These are phyloP conservation scores for Urochloa ruziziensis DNA, from an alignment of 176 grass and related monocot species.

Conservation along the genomic window DNA sequence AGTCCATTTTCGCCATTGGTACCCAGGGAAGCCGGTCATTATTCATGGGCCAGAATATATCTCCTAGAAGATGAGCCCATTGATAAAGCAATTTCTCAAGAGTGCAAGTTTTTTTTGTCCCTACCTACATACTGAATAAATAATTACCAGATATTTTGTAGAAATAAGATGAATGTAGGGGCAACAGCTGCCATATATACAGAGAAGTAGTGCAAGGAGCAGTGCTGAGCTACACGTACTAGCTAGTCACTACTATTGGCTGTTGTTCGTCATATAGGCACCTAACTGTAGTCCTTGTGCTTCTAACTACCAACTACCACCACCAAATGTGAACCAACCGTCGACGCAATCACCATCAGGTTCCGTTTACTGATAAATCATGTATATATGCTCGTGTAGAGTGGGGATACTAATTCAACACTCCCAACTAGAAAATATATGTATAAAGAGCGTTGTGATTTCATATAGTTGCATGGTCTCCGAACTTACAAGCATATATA, in stretches of 20 bases:
- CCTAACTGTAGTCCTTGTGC: slow-evolving; percentile 20
- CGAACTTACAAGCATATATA: too few species aligned
- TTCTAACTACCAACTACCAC: slow-evolving; percentile 47
- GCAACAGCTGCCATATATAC: not conserved
- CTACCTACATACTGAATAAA: not conserved
- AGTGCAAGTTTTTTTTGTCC: not conserved
- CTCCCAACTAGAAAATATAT: too few species aligned
- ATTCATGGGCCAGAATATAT: not conserved
- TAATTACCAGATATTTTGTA: not conserved
- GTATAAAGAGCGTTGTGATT: too few species aligned
- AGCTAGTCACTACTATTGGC: not conserved
- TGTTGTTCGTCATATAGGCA: too few species aligned
- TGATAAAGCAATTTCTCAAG: not conserved
- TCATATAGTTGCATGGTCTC: too few species aligned
- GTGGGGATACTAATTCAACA: too few species aligned
- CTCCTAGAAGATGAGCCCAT: slow-evolving; percentile 29
- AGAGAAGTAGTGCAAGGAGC: not conserved
- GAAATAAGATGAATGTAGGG: not conserved
- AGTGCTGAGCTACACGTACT: not conserved
- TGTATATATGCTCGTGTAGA: too few species aligned
- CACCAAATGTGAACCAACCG: too few species aligned
- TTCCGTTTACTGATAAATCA: too few species aligned
- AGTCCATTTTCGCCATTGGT: slow-evolving; percentile 2
- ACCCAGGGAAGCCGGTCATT: slow-evolving; percentile 4
- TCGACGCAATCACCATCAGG: too few species aligned